Evolutionary conservation across 805 yeast species (phyloP), one percentile per base, ranked within the genome.

Genomic region (Nakazawaea populi): DNA sequence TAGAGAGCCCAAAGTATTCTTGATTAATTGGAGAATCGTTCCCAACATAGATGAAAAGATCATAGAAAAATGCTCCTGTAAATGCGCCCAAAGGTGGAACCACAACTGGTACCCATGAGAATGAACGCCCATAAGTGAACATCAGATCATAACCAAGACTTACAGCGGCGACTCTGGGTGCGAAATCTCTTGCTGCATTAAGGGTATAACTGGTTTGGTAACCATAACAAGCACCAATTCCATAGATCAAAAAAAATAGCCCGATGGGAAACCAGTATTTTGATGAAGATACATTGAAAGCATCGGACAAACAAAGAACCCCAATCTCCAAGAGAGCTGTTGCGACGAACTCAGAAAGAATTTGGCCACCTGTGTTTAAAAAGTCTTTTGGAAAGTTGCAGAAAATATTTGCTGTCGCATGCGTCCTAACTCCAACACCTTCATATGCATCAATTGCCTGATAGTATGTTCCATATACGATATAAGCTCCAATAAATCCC

Each of bases 121-220:
- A 77, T 57, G 71, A 69, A 59, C 67, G 64, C 52, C 73, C 67
- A 14, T 61, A 56, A 14, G 64, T 58, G 70, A 75, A 75, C 56
- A 60, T 65, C 37, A 62, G 71, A 32, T 61, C 72, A 54, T 75
- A 75, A 32, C 83, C 83, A 37, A 75, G 67, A 48, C 75, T 64
- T 39, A 68, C 66, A 18, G 79, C 62, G 36, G 79, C 79, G 40
- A 78, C 58, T 56, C 83, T 65, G 51, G 83, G 83, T 24, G 76
- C 80, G 47, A 77, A 66, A 62, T 78, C 83, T 64, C 83, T 74
- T 34, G 82, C 82, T 51, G 72, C 64, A 63, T 78, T 78, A 58
- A 78, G 62, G 40, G 82, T 82, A 56, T 74, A 75, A 18, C 80
- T 81, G n/a, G 83, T 77, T 58, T 74, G 75, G 60, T 67, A 74